These are phyloP conservation scores for Elongisporangium prolatum DNA, from an alignment of 352 stramenopile genomes.

Conservation along the genomic window DNA sequence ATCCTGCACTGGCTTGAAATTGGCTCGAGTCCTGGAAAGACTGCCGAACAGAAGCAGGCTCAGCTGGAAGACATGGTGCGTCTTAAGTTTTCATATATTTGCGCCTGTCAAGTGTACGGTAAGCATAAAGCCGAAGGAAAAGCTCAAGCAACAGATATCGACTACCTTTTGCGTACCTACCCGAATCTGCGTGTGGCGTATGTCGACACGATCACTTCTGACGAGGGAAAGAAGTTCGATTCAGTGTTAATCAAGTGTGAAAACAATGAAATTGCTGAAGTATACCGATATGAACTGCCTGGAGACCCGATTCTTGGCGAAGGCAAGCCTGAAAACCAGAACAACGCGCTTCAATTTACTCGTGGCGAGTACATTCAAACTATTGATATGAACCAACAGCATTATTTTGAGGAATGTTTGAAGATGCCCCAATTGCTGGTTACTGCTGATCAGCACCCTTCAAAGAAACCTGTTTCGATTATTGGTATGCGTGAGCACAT, in stretches of 20 bases:
- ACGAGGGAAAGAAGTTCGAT: slow-evolving; percentile 41
- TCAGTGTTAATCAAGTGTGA: slow-evolving; percentile 73
- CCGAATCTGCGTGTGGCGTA: slow-evolving; percentile 79
- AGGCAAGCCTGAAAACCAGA: slow-evolving; percentile 88
- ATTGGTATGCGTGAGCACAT: slow-evolving; percentile 85
- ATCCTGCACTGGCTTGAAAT: slow-evolving; percentile 82
- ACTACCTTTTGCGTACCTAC: slow-evolving; percentile 71
- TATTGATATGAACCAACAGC: slow-evolving; percentile 91
- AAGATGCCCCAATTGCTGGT: slow-evolving; percentile 81
- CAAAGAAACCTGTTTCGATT: slow-evolving; percentile 69
- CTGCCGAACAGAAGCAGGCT: slow-evolving; percentile 64
- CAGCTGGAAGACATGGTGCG: slow-evolving; percentile 78
- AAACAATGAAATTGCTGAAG: slow-evolving; percentile 56
- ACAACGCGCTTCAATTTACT: slow-evolving; percentile 84
- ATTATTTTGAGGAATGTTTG: slow-evolving; percentile 86
- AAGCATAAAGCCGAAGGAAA: slow-evolving; percentile 72
- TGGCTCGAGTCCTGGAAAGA: slow-evolving; percentile 56
- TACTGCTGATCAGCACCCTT: slow-evolving; percentile 57
- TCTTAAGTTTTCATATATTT: slow-evolving; percentile 84
- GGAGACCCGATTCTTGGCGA: slow-evolving; percentile 82
- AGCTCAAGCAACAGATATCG: slow-evolving; percentile 62
- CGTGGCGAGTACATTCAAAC: slow-evolving; percentile 83
- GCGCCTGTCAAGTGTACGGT: slow-evolving; percentile 79
- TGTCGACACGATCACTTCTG: slow-evolving; percentile 54
- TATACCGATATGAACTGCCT: slow-evolving; percentile 75